phyloP scores from a whole-genome alignment of 106 monocot species.

The Agapanthus africanus region DNA sequence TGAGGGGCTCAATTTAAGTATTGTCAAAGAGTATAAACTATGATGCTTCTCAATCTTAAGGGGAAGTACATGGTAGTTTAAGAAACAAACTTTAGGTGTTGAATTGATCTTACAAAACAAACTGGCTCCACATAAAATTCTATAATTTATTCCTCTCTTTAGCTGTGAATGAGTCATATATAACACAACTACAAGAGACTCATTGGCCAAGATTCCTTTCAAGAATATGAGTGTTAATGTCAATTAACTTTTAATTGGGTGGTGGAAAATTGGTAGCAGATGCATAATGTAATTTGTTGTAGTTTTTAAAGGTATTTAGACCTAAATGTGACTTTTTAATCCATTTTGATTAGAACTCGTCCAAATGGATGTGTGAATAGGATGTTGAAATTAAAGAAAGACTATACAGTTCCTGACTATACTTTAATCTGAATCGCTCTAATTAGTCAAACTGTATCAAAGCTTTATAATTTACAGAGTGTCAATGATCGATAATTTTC shows the following conservation, averaged over 20 bases:
- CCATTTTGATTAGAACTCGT: too few relatives aligned
- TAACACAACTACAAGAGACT: neutral
- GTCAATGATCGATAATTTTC: too few relatives aligned
- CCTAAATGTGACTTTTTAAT: too few relatives aligned
- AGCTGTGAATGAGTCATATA: slow-evolving; percentile 8
- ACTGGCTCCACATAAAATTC: neutral
- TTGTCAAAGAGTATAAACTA: too few relatives aligned
- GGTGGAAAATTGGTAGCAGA: neutral
- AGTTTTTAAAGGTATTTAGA: neutral
- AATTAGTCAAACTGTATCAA: neutral
- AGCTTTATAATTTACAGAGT: too few relatives aligned
- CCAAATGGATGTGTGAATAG: too few relatives aligned
- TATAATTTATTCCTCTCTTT: neutral
- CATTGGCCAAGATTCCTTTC: neutral
- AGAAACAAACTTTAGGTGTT: neutral
- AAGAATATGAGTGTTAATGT: neutral
- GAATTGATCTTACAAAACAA: slow-evolving; percentile 3
- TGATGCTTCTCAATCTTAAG: neutral
- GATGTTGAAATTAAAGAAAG: too few relatives aligned
- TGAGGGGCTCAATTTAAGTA: too few relatives aligned
- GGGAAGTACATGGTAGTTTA: neutral
- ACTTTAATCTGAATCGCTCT: too few relatives aligned
- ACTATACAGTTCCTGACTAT: too few relatives aligned
- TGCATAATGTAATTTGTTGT: slow-evolving; percentile 6
- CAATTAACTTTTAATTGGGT: neutral